Evolutionary conservation across 345 rosid species (phyloP).

Genomic region (Kandelia obovata): DNA sequence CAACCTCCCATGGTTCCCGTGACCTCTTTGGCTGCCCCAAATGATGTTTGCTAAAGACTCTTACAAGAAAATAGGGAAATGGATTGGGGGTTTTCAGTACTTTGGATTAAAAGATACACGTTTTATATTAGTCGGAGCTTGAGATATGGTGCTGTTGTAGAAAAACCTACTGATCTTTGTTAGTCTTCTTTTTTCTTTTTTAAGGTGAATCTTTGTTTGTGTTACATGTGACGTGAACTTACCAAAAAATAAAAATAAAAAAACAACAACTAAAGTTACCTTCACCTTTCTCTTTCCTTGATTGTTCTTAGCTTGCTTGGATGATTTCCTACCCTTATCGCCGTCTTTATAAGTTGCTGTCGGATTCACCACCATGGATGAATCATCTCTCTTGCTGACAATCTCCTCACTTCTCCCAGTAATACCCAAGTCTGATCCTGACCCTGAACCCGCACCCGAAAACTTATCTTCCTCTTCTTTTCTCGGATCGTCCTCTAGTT

Average conservation of each 20-base stretch:
- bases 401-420: constrained; percentile 38
- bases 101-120: neutral
- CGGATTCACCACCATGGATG: constrained; percentile 27
- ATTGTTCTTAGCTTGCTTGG: constrained; percentile 34
- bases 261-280: constrained; percentile 27
- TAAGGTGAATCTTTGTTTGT: no score
- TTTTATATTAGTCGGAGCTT: no score
- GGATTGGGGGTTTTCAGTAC: neutral
- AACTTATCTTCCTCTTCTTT: constrained; percentile 37
- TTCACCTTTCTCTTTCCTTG: constrained; percentile 62
- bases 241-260: no score
- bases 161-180: no score
- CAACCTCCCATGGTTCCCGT: constrained; percentile 24
- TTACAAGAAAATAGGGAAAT: neutral
- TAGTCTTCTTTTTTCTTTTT: neutral
- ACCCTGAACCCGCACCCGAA: constrained; percentile 20
- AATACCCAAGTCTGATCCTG: constrained; percentile 11
- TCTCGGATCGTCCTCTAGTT: constrained; percentile 16
- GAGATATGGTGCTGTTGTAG: no score
- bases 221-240: no score
- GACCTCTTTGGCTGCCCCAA: constrained; percentile 12
- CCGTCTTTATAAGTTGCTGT: constrained; percentile 28
- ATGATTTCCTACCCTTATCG: constrained; percentile 47
- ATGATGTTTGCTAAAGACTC: neutral
- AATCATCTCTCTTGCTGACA: constrained; percentile 36